A percentile compares a stretch with the other conserved stretches of the same genome.
These are phyloP conservation scores for Salix dunnii DNA, from an alignment of 345 rosid genomes.

Conservation along the genomic window DNA sequence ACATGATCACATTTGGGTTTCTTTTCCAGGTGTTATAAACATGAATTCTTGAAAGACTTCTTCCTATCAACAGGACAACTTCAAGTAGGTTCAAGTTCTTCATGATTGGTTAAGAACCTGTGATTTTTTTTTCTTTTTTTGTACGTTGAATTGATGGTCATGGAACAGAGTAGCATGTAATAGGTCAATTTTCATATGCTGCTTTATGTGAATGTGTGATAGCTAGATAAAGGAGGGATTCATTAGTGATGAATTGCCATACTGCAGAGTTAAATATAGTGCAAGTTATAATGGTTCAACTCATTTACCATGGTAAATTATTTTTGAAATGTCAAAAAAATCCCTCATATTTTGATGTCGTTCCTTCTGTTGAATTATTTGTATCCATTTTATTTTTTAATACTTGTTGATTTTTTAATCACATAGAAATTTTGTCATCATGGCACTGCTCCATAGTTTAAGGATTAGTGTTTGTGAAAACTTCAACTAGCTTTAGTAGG, in stretches of 20 bases:
- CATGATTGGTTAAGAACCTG: background rate
- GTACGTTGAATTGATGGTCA: background rate
- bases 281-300: background rate
- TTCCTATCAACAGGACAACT: conserved; percentile 88
- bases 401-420: background rate
- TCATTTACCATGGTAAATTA: background rate
- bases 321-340: background rate
- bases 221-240: background rate
- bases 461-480: background rate
- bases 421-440: background rate
- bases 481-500: background rate
- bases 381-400: background rate
- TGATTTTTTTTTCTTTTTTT: conserved; percentile 3
- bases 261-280: background rate
- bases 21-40: conserved; percentile 68
- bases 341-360: background rate
- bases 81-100: conserved; percentile 55
- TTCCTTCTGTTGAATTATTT: background rate
- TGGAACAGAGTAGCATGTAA: background rate
- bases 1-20: conserved; percentile 3
- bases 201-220: background rate
- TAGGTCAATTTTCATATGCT: background rate
- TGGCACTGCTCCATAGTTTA: background rate
- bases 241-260: background rate
- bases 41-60: conserved; percentile 91